A percentile compares a stretch with the other conserved stretches of the same genome.
phyloP scores from a whole-genome alignment of 495 filamentous ascomycete genomes.

The Penicillium arizonense region DNA sequence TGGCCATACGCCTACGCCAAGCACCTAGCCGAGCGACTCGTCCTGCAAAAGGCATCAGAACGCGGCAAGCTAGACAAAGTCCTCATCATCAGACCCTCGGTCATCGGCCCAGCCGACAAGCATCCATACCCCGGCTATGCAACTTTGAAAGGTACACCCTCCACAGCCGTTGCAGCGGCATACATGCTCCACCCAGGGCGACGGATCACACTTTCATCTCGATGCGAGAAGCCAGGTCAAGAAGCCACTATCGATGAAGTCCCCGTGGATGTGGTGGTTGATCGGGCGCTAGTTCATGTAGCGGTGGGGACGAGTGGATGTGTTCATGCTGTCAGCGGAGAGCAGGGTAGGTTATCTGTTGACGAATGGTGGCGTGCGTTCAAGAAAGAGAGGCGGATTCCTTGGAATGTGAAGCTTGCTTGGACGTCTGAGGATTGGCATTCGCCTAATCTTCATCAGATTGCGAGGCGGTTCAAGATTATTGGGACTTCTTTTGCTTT shows the following conservation, averaged over 20 bases:
- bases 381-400: slow-evolving; percentile 22
- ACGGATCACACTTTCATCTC: slow-evolving; percentile 13
- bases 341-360: slow-evolving; percentile 14
- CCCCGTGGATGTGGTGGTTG: slow-evolving; percentile 33
- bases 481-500: slow-evolving; percentile 32
- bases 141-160: slow-evolving; percentile 15
- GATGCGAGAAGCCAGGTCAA: slow-evolving; percentile 19
- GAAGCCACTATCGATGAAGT: slow-evolving; percentile 32
- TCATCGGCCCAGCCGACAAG: slow-evolving; percentile 23
- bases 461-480: slow-evolving; percentile 23
- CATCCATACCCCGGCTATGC: slow-evolving; percentile 22
- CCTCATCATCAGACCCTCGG: slow-evolving; percentile 25
- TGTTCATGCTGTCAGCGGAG: slow-evolving; percentile 31
- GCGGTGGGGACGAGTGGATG: slow-evolving; percentile 18
- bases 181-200: slow-evolving; percentile 25
- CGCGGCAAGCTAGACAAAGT: slow-evolving; percentile 18
- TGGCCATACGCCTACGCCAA: slow-evolving; percentile 29
- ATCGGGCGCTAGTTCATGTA: slow-evolving; percentile 25
- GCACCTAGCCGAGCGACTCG: slow-evolving; percentile 21
- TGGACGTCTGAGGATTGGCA: slow-evolving; percentile 30
- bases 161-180: slow-evolving; percentile 22
- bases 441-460: slow-evolving; percentile 24
- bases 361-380: slow-evolving; percentile 26
- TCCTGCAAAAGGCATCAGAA: slow-evolving; percentile 18
- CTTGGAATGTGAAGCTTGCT: slow-evolving; percentile 19